These are phyloP conservation scores for Coemansia sp. DNA, from an alignment of 192 early-diverging fungal species.

Conservation along the genomic window DNA sequence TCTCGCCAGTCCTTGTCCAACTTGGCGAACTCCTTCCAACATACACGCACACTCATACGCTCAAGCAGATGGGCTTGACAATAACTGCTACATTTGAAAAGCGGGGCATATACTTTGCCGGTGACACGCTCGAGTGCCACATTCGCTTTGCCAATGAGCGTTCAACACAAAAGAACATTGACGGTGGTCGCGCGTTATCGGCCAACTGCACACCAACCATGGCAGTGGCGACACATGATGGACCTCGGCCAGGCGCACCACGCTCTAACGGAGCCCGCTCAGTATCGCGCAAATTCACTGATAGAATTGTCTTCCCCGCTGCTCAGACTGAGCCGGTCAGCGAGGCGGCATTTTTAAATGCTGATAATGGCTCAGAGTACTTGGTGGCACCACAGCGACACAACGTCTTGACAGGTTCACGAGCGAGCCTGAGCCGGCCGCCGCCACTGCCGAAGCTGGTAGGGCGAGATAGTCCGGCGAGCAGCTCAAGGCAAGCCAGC, in stretches of 20 bases:
- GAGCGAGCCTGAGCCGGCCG: constrained; percentile 7
- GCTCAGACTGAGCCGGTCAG: background rate
- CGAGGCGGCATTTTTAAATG: constrained; percentile 17
- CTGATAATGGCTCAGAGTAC: constrained; percentile 26
- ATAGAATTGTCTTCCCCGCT: constrained; percentile 13
- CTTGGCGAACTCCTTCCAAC: background rate
- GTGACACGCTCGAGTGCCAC: constrained; percentile 58
- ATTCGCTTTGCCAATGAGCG: constrained; percentile 50
- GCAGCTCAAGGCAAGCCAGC: background rate
- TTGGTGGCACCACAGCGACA: constrained; percentile 9
- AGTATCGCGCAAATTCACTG: constrained; percentile 16
- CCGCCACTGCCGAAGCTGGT: background rate
- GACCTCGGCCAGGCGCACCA: background rate
- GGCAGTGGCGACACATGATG: background rate
- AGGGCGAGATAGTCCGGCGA: background rate
- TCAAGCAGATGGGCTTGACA: constrained; percentile 49
- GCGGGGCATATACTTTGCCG: constrained; percentile 57
- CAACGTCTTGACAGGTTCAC: constrained; percentile 8
- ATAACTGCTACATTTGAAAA: constrained; percentile 57
- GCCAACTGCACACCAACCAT: background rate
- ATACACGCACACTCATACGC: background rate
- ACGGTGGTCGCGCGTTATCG: background rate
- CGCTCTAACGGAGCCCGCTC: constrained; percentile 10
- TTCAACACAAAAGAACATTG: constrained; percentile 13
- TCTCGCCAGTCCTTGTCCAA: background rate